These are phyloP conservation scores for Crithidia bombi DNA, from an alignment of 208 protist species.

Conservation along the genomic window DNA sequence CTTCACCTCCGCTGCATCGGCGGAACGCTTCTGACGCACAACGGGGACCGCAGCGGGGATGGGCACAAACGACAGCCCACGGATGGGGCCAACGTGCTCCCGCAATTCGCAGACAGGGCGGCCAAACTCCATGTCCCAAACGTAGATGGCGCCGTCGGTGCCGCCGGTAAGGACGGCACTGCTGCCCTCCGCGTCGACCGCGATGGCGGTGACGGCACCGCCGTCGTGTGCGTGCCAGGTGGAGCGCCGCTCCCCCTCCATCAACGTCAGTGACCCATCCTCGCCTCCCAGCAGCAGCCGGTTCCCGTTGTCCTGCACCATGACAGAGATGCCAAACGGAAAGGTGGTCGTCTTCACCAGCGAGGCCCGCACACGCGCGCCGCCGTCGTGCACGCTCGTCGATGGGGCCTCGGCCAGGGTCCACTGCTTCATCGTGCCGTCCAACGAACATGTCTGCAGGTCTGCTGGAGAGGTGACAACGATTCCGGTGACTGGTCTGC, in stretches of 20 bases:
- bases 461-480: slow-evolving; percentile 47
- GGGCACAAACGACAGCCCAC: slow-evolving; percentile 39
- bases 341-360: slow-evolving; percentile 47
- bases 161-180: slow-evolving; percentile 70
- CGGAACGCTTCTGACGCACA: slow-evolving; percentile 17
- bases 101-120: slow-evolving; percentile 63
- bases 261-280: slow-evolving; percentile 66
- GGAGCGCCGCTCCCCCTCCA: slow-evolving; percentile 59
- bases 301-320: slow-evolving; percentile 40
- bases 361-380: slow-evolving; percentile 31
- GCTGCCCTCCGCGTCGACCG: slow-evolving; percentile 38
- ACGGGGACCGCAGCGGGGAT: slow-evolving; percentile 27
- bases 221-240: slow-evolving; percentile 65
- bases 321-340: slow-evolving; percentile 48
- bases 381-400: slow-evolving; percentile 13
- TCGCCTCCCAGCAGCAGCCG: slow-evolving; percentile 66
- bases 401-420: slow-evolving; percentile 31
- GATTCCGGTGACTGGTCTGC: slow-evolving; percentile 63
- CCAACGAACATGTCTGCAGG: slow-evolving; percentile 70
- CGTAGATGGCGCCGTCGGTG: slow-evolving; percentile 68
- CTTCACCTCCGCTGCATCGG: slow-evolving; percentile 23
- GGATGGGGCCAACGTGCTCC: slow-evolving; percentile 72
- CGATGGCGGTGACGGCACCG: slow-evolving; percentile 63
- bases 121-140: slow-evolving; percentile 69
- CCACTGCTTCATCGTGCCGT: slow-evolving; percentile 80